Conservation (phyloP, 441 rosid species). For the Brassica balearica region DNA sequence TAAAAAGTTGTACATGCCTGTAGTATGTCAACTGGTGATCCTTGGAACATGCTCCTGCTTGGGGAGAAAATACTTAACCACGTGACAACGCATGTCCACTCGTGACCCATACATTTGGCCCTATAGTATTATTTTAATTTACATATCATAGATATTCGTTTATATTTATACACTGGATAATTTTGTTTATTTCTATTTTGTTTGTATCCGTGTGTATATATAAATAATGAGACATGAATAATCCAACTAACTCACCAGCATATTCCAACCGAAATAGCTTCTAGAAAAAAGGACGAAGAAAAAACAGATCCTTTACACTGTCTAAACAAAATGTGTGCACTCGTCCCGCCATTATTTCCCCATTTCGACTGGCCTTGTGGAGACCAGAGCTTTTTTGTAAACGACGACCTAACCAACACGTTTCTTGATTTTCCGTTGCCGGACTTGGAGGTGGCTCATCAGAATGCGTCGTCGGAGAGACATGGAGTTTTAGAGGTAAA, state of each 20-base stretch:
- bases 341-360: conserved; percentile 36
- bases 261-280: conserved; percentile 31
- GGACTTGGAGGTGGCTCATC: conserved; percentile 35
- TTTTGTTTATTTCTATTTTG: not conserved
- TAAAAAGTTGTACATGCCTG: conserved; percentile 8
- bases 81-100: conserved; percentile 37
- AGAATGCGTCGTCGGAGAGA: conserved; percentile 24
- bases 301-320: not conserved
- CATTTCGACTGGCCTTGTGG: conserved; percentile 36
- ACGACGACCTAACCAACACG: conserved; percentile 19
- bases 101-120: not conserved
- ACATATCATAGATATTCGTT: not conserved
- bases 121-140: not conserved
- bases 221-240: conserved; percentile 7
- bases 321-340: conserved; percentile 37
- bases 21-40: conserved; percentile 23
- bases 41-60: conserved; percentile 25
- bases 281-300: not conserved
- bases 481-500: not conserved
- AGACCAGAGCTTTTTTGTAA: conserved; percentile 13
- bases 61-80: conserved; percentile 36
- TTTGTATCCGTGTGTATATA: not conserved
- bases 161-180: not conserved
- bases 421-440: conserved; percentile 38
- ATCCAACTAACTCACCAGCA: conserved; percentile 38